Evolutionary conservation across 2,329 filamentous ascomycete species (phyloP).

Genomic region (Arthrobotrys iridis): DNA sequence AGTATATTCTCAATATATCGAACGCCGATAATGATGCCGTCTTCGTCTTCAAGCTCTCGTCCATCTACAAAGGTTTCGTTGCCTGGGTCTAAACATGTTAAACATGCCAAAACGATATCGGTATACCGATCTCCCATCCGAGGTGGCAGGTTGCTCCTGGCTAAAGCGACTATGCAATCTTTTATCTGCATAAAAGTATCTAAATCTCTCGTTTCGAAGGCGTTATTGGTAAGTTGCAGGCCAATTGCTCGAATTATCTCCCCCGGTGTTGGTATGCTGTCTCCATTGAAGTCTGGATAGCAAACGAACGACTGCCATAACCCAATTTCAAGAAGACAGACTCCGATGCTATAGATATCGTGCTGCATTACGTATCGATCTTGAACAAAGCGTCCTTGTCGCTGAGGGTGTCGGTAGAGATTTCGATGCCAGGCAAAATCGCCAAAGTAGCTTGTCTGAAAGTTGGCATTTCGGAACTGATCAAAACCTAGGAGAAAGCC

Average conservation of each 20-base stretch:
- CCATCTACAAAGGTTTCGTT: conserved; percentile 59
- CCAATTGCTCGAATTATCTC: neutral
- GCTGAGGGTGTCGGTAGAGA: conserved; percentile 66
- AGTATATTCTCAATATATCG: conserved; percentile 59
- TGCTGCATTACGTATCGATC: conserved; percentile 66
- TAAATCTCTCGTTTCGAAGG: neutral
- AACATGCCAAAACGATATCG: conserved; percentile 60
- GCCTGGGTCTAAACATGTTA: conserved; percentile 60
- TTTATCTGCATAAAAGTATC: neutral
- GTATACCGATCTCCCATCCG: conserved; percentile 60
- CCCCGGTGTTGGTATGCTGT: neutral
- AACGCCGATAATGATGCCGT: conserved; percentile 59
- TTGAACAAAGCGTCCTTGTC: conserved; percentile 63
- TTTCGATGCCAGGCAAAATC: conserved; percentile 64
- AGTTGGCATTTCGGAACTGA: conserved; percentile 60
- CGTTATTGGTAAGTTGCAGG: neutral
- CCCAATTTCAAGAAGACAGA: conserved; percentile 67
- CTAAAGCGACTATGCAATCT: neutral
- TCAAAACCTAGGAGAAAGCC: conserved; percentile 65
- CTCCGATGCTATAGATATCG: conserved; percentile 69
- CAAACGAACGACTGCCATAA: conserved; percentile 61
- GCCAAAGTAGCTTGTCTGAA: conserved; percentile 59
- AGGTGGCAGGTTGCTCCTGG: conserved; percentile 50
- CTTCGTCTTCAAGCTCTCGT: conserved; percentile 57
- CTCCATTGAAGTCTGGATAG: conserved; percentile 1